Evolutionary conservation across 345 rosid genomes (phyloP).

Genomic region (Moringa oleifera): DNA sequence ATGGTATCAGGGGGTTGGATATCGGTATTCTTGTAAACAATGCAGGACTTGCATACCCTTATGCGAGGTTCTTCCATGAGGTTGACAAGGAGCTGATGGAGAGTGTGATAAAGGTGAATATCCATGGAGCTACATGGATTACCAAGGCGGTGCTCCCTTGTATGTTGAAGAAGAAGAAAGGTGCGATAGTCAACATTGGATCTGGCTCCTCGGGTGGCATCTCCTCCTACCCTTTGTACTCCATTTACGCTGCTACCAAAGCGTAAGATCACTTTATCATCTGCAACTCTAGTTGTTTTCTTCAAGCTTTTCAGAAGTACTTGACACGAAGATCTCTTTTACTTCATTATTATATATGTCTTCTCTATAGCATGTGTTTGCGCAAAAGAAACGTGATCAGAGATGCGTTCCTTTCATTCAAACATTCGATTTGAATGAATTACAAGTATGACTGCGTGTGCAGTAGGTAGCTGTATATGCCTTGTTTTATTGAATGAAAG

Average conservation of each 20-base stretch:
- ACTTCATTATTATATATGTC: too few species aligned
- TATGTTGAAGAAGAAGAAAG: conserved; percentile 80
- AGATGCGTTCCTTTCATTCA: too few species aligned
- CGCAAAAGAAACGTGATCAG: too few species aligned
- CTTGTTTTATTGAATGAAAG: too few species aligned
- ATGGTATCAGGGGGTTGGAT: conserved; percentile 66
- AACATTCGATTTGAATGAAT: too few species aligned
- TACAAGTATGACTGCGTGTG: too few species aligned
- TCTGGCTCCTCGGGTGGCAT: conserved; percentile 86
- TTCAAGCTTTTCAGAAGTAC: too few species aligned
- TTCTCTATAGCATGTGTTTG: too few species aligned
- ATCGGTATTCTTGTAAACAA: conserved; percentile 81
- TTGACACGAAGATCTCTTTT: too few species aligned
- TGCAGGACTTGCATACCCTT: conserved; percentile 90
- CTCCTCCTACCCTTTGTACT: conserved; percentile 93
- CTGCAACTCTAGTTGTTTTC: too few species aligned
- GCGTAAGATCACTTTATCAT: conserved; percentile 99
- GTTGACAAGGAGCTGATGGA: conserved; percentile 62
- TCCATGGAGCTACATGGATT: conserved; percentile 88
- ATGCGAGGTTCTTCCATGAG: conserved; percentile 90
- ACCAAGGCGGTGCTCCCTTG: conserved; percentile 75
- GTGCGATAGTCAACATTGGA: conserved; percentile 89
- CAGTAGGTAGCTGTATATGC: too few species aligned
- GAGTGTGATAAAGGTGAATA: conserved; percentile 66
- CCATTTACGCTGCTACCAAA: conserved; percentile 86